These are phyloP conservation scores for Lipomyces mesembrius DNA, from an alignment of 805 yeast species.

Conservation along the genomic window DNA sequence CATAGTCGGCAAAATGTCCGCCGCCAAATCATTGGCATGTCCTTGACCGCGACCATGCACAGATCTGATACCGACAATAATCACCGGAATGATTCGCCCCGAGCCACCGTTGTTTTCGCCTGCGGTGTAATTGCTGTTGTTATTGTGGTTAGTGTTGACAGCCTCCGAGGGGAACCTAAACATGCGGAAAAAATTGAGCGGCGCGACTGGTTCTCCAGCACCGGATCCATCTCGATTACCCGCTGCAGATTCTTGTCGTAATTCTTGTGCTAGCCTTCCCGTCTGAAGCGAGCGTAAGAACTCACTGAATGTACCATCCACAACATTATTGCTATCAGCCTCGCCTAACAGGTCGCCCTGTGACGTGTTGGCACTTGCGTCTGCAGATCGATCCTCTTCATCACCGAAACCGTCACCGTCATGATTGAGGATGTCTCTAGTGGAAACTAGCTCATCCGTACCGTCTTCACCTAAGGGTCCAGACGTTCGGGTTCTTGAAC, in stretches of 20 bases:
- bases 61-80: constrained; percentile 57
- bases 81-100: constrained; percentile 50
- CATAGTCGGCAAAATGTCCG: constrained; percentile 5
- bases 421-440: constrained; percentile 3
- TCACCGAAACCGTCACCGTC: constrained; percentile 19
- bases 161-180: constrained; percentile 43
- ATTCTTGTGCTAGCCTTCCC: constrained; percentile 50
- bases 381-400: constrained; percentile 14
- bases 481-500: constrained; percentile 1
- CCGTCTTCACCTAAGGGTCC: constrained; percentile 18
- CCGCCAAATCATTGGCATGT: background rate
- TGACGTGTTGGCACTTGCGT: background rate
- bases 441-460: constrained; percentile 22
- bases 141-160: constrained; percentile 40
- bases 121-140: background rate
- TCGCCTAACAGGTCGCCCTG: background rate
- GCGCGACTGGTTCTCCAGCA: constrained; percentile 22
- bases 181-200: constrained; percentile 46
- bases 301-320: constrained; percentile 52
- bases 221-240: constrained; percentile 4
- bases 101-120: constrained; percentile 17
- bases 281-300: constrained; percentile 51
- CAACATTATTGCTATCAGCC: constrained; percentile 35
- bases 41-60: constrained; percentile 30
- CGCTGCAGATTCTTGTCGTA: constrained; percentile 41